These are phyloP conservation scores for Fagopyrum esculentum DNA, from an alignment of 148 eudicot genomes.

Conservation along the genomic window DNA sequence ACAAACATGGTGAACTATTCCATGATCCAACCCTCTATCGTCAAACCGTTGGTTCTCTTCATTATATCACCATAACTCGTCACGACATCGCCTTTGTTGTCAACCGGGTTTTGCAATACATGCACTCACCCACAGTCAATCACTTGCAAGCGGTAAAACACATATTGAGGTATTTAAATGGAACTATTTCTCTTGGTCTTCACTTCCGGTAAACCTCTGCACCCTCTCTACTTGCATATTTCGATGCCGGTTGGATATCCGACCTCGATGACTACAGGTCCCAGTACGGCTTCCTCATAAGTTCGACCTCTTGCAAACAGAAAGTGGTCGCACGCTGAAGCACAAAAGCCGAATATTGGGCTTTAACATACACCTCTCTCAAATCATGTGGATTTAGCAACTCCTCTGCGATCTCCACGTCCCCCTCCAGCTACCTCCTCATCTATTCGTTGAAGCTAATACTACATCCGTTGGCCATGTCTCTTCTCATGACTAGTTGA, in stretches of 20 bases:
- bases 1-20: neutral
- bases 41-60: neutral
- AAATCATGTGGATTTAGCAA: neutral
- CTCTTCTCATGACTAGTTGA: no score
- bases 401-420: neutral
- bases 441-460: no score
- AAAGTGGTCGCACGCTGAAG: neutral
- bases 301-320: neutral
- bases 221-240: neutral
- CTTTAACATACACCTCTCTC: neutral
- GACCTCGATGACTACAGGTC: no score
- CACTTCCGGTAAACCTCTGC: neutral
- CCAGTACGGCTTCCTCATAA: neutral
- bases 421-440: no score
- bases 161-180: neutral
- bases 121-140: neutral
- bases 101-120: neutral
- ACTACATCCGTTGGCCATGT: no score
- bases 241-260: no score
- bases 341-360: neutral
- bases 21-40: neutral
- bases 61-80: neutral
- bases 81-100: neutral
- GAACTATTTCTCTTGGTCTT: neutral
- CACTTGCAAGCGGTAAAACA: neutral